Base-by-base conservation (phyloP, 2,329 filamentous ascomycete genomes). In the Monosporascus ibericus region DNA sequence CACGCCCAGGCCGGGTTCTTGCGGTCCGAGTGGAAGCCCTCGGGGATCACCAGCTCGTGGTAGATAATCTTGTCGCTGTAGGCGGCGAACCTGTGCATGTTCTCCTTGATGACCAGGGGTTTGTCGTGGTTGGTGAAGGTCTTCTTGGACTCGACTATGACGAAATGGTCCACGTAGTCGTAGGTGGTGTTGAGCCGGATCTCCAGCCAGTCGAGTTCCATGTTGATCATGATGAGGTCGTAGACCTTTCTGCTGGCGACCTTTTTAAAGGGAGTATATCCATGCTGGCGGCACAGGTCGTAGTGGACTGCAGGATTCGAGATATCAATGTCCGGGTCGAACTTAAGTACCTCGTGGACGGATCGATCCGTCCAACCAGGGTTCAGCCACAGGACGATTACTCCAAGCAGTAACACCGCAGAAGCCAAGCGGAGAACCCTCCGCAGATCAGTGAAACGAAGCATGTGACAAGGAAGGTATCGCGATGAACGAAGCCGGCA, bases 181-280 rank as follows among this genome's bases (percentile, higher is more conserved):
- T 78, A 77, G 17, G 84, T 74, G 3, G 79, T 79, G 60, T 81
- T 74, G 3, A 87, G 71, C 11, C 82, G 79, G 47, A 87, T 79
- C 64, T 87, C 83, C 42, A 87, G 73, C 75, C 81, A 84, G 67
- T 86, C 83, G 14, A 86, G 72, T 67, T 86, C 84, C 3, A 74
- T 78, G 58, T 82, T 84, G 59, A 86, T 68, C 72, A 85, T 77
- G 60, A 84, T 73, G 2, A 87, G 71, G 62, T 87, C 84, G 64
- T 82, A 84, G 34, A 84, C 70, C 62, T 80, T 81, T 48, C 80
- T 74, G 47, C 62, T 59, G 18, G 54, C 51, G 18, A 54, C 57
- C n/a, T 57, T 53, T 5, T 52, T 48, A 57, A 68, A 75, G 3
- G 68, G 66, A 37, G 63, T 55, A 69, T 72, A 74, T 27, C 72